These are phyloP conservation scores for Cladosporium sp. DNA, from an alignment of 2,329 filamentous ascomycete genomes.

Conservation along the genomic window DNA sequence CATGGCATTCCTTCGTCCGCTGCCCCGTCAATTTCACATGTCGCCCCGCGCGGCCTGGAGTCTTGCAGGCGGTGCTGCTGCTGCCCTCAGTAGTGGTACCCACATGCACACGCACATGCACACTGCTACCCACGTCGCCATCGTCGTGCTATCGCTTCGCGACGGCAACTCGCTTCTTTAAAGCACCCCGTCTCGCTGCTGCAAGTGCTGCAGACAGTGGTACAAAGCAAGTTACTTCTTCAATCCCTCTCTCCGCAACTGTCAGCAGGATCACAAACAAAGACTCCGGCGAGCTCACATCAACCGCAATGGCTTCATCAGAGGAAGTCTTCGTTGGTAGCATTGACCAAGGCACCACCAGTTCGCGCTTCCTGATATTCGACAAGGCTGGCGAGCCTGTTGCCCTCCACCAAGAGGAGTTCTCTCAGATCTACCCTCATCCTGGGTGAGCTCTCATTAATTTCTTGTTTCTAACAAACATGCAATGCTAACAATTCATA, in stretches of 20 bases:
- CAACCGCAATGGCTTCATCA: slow-evolving; percentile 24
- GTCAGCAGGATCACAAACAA: slow-evolving; percentile 12
- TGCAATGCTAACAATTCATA: slow-evolving; percentile 39
- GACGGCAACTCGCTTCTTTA: slow-evolving; percentile 3
- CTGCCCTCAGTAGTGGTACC: neutral
- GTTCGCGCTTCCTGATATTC: slow-evolving; percentile 87
- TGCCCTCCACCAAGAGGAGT: slow-evolving; percentile 82
- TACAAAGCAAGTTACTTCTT: neutral
- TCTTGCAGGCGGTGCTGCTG: neutral
- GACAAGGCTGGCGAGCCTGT: slow-evolving; percentile 75
- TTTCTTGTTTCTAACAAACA: neutral
- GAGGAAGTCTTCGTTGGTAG: slow-evolving; percentile 73
- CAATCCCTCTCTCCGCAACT: neutral
- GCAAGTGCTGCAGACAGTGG: neutral
- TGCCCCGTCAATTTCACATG: slow-evolving; percentile 17
- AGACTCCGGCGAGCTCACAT: neutral
- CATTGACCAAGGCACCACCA: slow-evolving; percentile 90
- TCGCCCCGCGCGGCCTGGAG: slow-evolving; percentile 12
- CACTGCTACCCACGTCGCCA: neutral
- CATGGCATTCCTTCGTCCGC: slow-evolving; percentile 21
- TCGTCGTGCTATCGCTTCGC: neutral
- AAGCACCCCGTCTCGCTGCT: slow-evolving; percentile 6
- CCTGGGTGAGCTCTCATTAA: slow-evolving; percentile 65
- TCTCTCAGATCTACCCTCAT: slow-evolving; percentile 79
- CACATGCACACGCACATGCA: too few species aligned